Evolutionary conservation across 192 early-diverging fungal species (phyloP), one percentile per base, ranked within the genome.

Genomic region (Geranomyces variabilis): DNA sequence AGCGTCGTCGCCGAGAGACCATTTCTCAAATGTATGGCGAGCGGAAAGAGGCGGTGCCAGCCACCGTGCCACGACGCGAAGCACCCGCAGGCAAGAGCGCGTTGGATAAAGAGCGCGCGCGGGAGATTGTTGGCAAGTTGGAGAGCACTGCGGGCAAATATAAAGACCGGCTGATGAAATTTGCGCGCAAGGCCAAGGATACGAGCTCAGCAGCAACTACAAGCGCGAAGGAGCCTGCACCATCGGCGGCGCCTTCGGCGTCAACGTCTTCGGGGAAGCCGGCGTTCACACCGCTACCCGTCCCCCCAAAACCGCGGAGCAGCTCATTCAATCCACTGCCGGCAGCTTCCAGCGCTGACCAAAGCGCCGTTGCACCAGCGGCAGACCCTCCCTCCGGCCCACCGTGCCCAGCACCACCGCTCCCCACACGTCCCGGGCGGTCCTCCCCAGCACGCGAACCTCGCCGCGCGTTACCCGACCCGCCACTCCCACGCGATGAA

Each of bases 11-110:
- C 15, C 58, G 58, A 10, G 58, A 60, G 17, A 60, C 58, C 7
- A 60, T 60, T 29, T 28, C 58, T 28, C 58, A 60, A 19, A 60
- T 60, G 58, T 60, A 60, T 34, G 58, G 51, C 51, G 31, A 60
- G 29, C 58, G 29, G 2, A 17, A 28, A 17, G 31, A 34, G 1
- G 36, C 10, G 36, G 36, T 10, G 3, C 36, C 58, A 5, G 31
- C 58, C 7, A 60, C 58, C 24, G 5, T 8, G 58, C 29, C 58
- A 17, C 29, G 28, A 4, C 24, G n/a, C n/a, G n/a, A 26, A 53
- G 24, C 51, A 53, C 24, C 51, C 9, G 58, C 58, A 8, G 19
- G 51, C 51, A 34, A 60, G 29, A 34, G 58, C 58, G 29, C 58
- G 5, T 8, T 60, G 29, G 58, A 60, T 29, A 19, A 19, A 5